phyloP scores from a whole-genome alignment of 2,329 filamentous ascomycete genomes.

The Triangularia verruculosa region DNA sequence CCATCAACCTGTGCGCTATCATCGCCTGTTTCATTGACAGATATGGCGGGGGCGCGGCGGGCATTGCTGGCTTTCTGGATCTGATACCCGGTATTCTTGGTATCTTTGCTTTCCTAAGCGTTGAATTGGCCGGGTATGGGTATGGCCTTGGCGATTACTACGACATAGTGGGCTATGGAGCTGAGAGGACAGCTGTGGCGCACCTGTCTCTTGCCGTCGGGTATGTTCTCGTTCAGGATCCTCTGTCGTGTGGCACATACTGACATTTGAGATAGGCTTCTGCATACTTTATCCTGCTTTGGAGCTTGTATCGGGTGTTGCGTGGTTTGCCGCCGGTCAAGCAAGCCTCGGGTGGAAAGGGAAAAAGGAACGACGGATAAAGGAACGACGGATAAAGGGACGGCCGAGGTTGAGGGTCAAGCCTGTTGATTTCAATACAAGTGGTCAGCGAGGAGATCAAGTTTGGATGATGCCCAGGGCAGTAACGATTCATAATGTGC shows the following conservation, averaged over 20 bases:
- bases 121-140: neutral
- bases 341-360: neutral
- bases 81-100: neutral
- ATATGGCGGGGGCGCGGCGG: neutral
- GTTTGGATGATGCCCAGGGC: neutral
- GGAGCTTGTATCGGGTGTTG: neutral
- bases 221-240: neutral
- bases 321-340: neutral
- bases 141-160: neutral
- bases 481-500: neutral
- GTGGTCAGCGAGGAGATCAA: neutral
- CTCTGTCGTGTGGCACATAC: neutral
- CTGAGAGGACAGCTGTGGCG: neutral
- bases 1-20: neutral
- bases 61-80: neutral
- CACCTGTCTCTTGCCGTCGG: neutral
- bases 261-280: neutral
- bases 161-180: neutral
- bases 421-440: neutral
- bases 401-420: neutral
- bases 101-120: neutral
- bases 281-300: neutral
- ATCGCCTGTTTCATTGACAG: neutral
- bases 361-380: neutral
- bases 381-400: neutral